phyloP scores from a whole-genome alignment of 2,329 filamentous ascomycete genomes.

The Talaromyces rugulosus region DNA sequence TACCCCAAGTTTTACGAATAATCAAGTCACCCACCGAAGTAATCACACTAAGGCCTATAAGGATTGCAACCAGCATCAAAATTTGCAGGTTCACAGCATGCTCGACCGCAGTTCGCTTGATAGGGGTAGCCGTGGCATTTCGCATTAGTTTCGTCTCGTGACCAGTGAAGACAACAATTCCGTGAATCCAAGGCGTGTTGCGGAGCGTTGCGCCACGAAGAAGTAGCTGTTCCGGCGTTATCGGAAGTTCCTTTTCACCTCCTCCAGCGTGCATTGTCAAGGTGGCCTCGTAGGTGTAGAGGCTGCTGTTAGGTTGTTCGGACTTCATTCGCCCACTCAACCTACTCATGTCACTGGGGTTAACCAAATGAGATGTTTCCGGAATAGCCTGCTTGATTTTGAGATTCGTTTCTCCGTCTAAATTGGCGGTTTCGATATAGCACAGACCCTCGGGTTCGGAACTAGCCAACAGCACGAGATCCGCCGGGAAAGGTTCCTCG shows the following conservation, averaged over 20 bases:
- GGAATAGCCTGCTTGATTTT: constrained; percentile 98
- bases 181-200: constrained; percentile 97
- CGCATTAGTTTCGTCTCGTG: constrained; percentile 99
- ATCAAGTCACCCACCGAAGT: constrained; percentile 89
- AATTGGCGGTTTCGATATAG: constrained; percentile 97
- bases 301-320: constrained; percentile 95
- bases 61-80: constrained; percentile 78
- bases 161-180: constrained; percentile 92
- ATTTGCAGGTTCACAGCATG: constrained; percentile 91
- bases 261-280: constrained; percentile 86
- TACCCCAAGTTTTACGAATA: constrained; percentile 60
- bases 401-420: constrained; percentile 95
- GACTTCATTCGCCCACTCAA: constrained; percentile 83
- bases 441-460: constrained; percentile 96
- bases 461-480: constrained; percentile 85
- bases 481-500: constrained; percentile 90
- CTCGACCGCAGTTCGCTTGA: constrained; percentile 96
- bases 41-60: constrained; percentile 79
- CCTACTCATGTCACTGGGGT: constrained; percentile 76
- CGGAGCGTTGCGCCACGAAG: constrained; percentile 88
- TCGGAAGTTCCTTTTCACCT: constrained; percentile 84
- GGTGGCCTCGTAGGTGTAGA: constrained; percentile 97
- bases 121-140: constrained; percentile 93
- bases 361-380: constrained; percentile 84
- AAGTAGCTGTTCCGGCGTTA: constrained; percentile 88